Conservation (phyloP, 768 basidiomycete species). For the Nevesoporus exiguus region DNA sequence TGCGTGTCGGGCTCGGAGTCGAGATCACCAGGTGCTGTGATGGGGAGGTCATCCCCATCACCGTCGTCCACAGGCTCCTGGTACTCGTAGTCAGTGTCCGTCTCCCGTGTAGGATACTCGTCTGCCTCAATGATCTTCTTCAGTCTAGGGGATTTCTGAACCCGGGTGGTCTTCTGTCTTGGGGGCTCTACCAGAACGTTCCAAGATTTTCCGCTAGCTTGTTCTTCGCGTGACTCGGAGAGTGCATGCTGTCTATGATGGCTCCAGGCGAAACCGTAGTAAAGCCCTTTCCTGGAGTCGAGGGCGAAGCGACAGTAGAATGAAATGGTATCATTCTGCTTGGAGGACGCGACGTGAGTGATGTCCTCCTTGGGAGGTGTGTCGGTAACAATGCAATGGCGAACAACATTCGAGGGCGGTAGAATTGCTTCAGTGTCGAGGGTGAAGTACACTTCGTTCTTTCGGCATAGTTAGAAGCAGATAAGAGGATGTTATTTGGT, state of each 20-base stretch:
- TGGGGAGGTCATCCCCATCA: constrained; percentile 23
- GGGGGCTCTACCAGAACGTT: constrained; percentile 35
- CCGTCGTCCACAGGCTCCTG: constrained; percentile 16
- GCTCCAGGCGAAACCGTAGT: constrained; percentile 61
- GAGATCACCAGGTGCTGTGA: constrained; percentile 11
- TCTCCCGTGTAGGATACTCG: constrained; percentile 13
- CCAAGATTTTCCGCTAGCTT: constrained; percentile 43
- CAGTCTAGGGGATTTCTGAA: constrained; percentile 22
- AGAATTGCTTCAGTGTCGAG: constrained; percentile 47
- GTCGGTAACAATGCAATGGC: constrained; percentile 48
- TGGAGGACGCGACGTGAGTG: constrained; percentile 13
- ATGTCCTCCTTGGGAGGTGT: constrained; percentile 11
- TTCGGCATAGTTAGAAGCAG: neutral
- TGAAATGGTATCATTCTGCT: constrained; percentile 20
- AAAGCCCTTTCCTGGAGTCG: constrained; percentile 56
- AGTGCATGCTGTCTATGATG: constrained; percentile 42
- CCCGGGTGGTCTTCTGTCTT: constrained; percentile 3
- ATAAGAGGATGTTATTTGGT: neutral
- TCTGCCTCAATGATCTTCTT: constrained; percentile 25
- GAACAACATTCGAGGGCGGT: constrained; percentile 48
- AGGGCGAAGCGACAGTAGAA: constrained; percentile 62
- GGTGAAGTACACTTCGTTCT: constrained; percentile 80
- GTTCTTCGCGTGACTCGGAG: constrained; percentile 23
- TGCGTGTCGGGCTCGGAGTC: constrained; percentile 29
- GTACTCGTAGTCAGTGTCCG: constrained; percentile 22